Percentiles rank a stretch among this genome's conserved stretches.
Conservation (phyloP, 2,329 filamentous ascomycete species). For the Alternaria ethzedia region DNA sequence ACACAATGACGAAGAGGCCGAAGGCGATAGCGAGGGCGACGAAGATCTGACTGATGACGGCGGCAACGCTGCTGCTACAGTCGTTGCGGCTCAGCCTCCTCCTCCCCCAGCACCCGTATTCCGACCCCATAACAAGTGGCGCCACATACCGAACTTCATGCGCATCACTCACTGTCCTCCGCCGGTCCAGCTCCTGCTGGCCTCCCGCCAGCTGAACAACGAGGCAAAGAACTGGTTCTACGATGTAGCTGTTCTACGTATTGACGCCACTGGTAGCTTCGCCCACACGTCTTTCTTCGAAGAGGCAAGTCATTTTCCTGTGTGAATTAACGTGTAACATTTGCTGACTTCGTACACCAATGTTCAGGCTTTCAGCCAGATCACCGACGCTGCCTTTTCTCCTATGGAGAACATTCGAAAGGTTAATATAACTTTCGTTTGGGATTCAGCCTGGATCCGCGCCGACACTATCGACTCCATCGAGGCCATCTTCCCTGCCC, state of each 20-base stretch:
- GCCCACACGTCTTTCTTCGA: slow-evolving; percentile 44
- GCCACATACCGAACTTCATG: slow-evolving; percentile 44
- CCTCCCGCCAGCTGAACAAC: slow-evolving; percentile 35
- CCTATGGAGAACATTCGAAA: slow-evolving; percentile 45
- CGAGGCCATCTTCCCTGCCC: slow-evolving; percentile 34
- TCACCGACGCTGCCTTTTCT: slow-evolving; percentile 39
- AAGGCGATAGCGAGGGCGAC: neutral
- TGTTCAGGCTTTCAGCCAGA: slow-evolving; percentile 21
- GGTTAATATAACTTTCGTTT: slow-evolving; percentile 40
- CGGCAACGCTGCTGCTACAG: slow-evolving; percentile 2
- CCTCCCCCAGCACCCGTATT: slow-evolving; percentile 18
- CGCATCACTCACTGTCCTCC: slow-evolving; percentile 39
- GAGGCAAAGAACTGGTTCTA: slow-evolving; percentile 46
- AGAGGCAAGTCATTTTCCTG: slow-evolving; percentile 18
- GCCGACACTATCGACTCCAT: slow-evolving; percentile 20
- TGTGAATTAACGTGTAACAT: neutral
- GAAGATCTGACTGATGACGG: slow-evolving; percentile 9
- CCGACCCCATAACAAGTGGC: slow-evolving; percentile 35
- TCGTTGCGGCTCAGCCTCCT: slow-evolving; percentile 1
- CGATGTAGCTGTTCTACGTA: slow-evolving; percentile 34
- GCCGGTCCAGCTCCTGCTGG: slow-evolving; percentile 35
- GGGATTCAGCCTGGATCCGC: slow-evolving; percentile 44
- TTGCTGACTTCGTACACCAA: neutral
- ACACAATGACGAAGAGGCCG: neutral
- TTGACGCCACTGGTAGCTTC: slow-evolving; percentile 44